Conservation (phyloP, 306 rosid genomes). For the Ammopiptanthus mongolicus region DNA sequence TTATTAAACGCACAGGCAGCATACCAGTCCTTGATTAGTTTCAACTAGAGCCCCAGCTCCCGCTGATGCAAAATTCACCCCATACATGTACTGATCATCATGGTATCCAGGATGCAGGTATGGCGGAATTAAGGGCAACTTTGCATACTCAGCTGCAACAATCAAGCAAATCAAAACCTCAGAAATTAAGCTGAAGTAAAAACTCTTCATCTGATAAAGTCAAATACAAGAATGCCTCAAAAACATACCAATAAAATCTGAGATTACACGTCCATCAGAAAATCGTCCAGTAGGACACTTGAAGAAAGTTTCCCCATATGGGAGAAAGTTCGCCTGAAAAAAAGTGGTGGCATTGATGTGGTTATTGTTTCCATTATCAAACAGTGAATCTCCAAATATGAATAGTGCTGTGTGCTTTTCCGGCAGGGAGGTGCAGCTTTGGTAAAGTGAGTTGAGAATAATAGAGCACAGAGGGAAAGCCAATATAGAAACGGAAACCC, state of each 20-base stretch:
- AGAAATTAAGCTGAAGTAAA: background rate
- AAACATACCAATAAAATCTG: constrained; percentile 42
- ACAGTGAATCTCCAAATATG: constrained; percentile 58
- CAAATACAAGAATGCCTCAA: background rate
- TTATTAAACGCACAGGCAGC: no score
- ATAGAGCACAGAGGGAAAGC: background rate
- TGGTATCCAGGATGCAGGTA: constrained; percentile 30
- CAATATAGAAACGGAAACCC: background rate
- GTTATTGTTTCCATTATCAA: constrained; percentile 58
- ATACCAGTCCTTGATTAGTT: constrained; percentile 36
- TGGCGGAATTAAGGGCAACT: constrained; percentile 33
- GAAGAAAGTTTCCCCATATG: constrained; percentile 48
- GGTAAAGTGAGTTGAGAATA: background rate
- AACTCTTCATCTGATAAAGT: background rate
- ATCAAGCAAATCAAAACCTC: background rate
- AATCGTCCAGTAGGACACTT: constrained; percentile 42
- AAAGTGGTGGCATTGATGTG: constrained; percentile 30
- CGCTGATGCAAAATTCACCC: constrained; percentile 60
- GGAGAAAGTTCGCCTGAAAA: constrained; percentile 17
- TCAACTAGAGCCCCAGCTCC: constrained; percentile 56
- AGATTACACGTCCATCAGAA: constrained; percentile 36
- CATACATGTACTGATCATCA: constrained; percentile 7
- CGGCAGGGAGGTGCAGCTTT: background rate
- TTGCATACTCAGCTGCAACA: constrained; percentile 49
- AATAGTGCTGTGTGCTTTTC: constrained; percentile 21